phyloP scores from a whole-genome alignment of 768 basidiomycete genomes.

The Pseudohyphozyma bogoriensis region DNA sequence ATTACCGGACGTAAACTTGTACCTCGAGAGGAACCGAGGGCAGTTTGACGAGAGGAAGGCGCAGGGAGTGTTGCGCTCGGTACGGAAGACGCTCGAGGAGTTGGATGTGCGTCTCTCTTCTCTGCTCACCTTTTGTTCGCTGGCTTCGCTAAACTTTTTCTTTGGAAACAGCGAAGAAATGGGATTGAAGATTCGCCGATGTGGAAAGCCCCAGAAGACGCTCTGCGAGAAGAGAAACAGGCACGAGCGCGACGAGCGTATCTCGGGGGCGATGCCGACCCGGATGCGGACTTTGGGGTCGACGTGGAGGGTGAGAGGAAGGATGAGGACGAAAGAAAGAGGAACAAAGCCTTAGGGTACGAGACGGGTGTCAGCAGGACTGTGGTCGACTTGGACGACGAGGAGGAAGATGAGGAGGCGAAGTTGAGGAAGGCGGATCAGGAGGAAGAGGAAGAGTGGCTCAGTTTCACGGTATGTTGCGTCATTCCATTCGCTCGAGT shows the following conservation, averaged over 20 bases:
- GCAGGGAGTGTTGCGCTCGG: background rate
- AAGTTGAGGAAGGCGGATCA: background rate
- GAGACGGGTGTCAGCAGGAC: constrained; percentile 8
- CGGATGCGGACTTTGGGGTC: background rate
- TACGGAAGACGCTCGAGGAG: background rate
- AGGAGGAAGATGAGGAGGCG: background rate
- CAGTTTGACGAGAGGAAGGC: background rate
- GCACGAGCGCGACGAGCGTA: background rate
- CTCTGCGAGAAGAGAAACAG: background rate
- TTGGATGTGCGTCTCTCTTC: too few relatives aligned
- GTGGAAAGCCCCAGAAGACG: background rate
- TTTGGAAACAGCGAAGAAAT: too few relatives aligned
- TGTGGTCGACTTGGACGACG: constrained; percentile 9
- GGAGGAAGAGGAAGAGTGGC: constrained; percentile 22
- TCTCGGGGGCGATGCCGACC: background rate
- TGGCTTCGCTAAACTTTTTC: too few relatives aligned
- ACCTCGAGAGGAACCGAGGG: background rate
- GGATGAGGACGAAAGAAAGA: background rate
- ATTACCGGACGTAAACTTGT: background rate
- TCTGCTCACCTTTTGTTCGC: too few relatives aligned
- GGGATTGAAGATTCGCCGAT: background rate
- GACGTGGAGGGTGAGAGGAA: background rate
- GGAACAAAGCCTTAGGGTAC: constrained; percentile 15
- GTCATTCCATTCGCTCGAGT: too few relatives aligned
- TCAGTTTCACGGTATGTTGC: constrained; percentile 15